Evolutionary conservation across 73 alveolate species (phyloP).

Genomic region (Stentor roeselii): DNA sequence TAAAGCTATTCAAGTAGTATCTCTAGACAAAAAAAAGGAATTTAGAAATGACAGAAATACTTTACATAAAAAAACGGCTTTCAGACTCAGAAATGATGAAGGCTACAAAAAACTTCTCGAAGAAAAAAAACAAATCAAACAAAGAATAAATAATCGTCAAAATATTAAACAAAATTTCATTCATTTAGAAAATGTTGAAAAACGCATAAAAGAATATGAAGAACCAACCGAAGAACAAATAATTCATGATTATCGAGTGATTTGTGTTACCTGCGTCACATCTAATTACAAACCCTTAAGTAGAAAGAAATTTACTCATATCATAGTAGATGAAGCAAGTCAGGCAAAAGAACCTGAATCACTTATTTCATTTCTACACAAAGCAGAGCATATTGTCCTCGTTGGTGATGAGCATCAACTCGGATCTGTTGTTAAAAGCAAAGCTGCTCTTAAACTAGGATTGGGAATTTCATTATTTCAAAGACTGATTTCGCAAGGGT

Average conservation of each 20-base stretch:
- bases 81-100: too few relatives aligned
- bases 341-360: conserved; percentile 97
- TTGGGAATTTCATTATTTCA: conserved; percentile 87
- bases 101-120: too few relatives aligned
- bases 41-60: background rate
- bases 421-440: conserved; percentile 75
- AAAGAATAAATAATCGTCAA: too few relatives aligned
- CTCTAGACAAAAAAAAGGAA: background rate
- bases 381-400: conserved; percentile 94
- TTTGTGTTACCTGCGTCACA: conserved; percentile 47
- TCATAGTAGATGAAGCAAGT: conserved; percentile 90
- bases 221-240: too few relatives aligned
- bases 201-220: conserved; percentile 51
- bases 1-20: background rate
- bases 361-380: conserved; percentile 83
- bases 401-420: conserved; percentile 96
- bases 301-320: conserved; percentile 40
- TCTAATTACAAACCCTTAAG: conserved; percentile 43
- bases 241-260: too few relatives aligned
- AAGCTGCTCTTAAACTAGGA: conserved; percentile 92
- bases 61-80: background rate
- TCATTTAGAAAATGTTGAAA: conserved; percentile 46
- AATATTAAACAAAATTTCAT: background rate
- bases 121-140: background rate
- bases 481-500: conserved; percentile 86